phyloP scores from a whole-genome alignment of 2,329 filamentous ascomycete genomes.

The Aureobasidium mangrovei region DNA sequence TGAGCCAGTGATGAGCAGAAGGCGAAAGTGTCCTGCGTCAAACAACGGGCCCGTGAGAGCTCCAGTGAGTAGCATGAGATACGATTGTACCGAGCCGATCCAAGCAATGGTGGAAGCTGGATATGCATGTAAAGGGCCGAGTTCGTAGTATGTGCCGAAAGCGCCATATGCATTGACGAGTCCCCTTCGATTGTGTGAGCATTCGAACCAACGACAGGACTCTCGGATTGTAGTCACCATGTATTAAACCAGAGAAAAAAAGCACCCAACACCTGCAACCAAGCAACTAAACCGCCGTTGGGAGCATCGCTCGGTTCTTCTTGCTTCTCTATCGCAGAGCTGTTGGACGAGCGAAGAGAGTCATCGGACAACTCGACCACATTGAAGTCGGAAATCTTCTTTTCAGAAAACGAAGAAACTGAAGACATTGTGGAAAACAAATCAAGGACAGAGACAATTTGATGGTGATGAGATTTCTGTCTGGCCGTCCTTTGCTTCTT shows the following conservation, averaged over 20 bases:
- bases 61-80: conserved; percentile 39
- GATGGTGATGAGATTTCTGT: not conserved
- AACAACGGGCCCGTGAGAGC: conserved; percentile 41
- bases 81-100: conserved; percentile 42
- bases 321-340: not conserved
- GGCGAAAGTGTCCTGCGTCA: conserved; percentile 40
- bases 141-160: conserved; percentile 47
- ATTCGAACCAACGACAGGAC: not conserved
- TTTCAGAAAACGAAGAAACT: not conserved
- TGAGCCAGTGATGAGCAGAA: conserved; percentile 34
- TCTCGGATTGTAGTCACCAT: conserved; percentile 27
- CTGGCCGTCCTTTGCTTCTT: too few relatives aligned
- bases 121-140: conserved; percentile 30
- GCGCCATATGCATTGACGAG: conserved; percentile 45
- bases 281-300: conserved; percentile 39
- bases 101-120: conserved; percentile 38
- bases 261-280: conserved; percentile 40
- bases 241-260: conserved; percentile 43
- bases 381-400: not conserved
- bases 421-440: not conserved
- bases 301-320: conserved; percentile 16
- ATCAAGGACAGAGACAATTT: not conserved
- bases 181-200: conserved; percentile 28
- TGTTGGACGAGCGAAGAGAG: not conserved
- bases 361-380: not conserved